These are phyloP conservation scores for Tulasnella sp. DNA, from an alignment of 768 basidiomycete species.

Conservation along the genomic window DNA sequence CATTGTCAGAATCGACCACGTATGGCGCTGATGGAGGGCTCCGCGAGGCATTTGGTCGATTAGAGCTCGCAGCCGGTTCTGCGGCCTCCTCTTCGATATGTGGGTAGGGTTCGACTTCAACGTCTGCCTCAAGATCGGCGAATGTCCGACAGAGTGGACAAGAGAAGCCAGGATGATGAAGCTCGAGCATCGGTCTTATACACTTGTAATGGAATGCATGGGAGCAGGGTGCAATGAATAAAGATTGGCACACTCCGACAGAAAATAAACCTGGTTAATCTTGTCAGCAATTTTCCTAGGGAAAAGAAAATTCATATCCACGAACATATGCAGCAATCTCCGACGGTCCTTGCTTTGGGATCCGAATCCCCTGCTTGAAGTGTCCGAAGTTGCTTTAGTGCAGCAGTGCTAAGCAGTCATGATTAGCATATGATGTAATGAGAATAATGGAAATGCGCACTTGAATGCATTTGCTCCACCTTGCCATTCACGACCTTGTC, in stretches of 20 bases:
- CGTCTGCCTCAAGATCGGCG: constrained; percentile 90
- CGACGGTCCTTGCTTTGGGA: constrained; percentile 25
- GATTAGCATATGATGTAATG: background rate
- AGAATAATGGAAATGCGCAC: constrained; percentile 29
- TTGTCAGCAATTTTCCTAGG: background rate
- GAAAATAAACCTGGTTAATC: constrained; percentile 71
- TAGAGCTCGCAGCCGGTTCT: no score
- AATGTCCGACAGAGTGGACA: constrained; percentile 93
- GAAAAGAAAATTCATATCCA: constrained; percentile 18
- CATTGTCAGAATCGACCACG: no score
- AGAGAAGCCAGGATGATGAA: constrained; percentile 86
- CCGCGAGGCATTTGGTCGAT: no score
- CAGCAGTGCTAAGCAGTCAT: constrained; percentile 21
- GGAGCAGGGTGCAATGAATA: constrained; percentile 96
- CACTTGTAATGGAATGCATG: constrained; percentile 97
- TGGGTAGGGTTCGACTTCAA: constrained; percentile 72
- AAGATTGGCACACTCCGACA: constrained; percentile 85
- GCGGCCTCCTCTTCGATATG: no score
- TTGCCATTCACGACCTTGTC: constrained; percentile 69
- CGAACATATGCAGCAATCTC: constrained; percentile 91
- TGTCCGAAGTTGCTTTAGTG: constrained; percentile 67
- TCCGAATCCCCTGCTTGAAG: constrained; percentile 22
- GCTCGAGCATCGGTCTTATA: constrained; percentile 76
- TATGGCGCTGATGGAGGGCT: no score
- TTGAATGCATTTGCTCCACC: constrained; percentile 85